Base-by-base conservation (phyloP, 345 rosid species). In the Salix viminalis region DNA sequence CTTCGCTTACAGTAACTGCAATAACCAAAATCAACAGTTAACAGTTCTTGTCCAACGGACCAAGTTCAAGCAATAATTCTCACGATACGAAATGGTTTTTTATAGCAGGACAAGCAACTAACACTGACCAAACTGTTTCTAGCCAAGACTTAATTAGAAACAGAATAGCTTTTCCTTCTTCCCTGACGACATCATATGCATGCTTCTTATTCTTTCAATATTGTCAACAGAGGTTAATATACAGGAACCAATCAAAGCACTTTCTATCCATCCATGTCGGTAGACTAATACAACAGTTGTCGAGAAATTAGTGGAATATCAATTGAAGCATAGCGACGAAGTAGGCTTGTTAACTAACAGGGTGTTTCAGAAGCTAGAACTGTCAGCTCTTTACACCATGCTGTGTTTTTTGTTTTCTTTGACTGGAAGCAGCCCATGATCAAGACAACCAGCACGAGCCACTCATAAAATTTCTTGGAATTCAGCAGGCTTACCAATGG, bases 1-100 rank as follows among this genome's bases (percentile, higher is more conserved):
- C 97, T 87, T 95, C 97, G 67, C 75, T 84, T 44, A 89, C 87
- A 0, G 92, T 89, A 81, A 95, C 99, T 95, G 87, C 85, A 84
- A 75, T 54, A 30, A 73, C 18, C 65, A 75, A 52, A 46, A 2
- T 37, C 58, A 65, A 66, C 60, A 70, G 54, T 24, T 6, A 18
- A 21, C 0, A 69, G 44, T 41, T 58, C 44, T 18, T 8, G 50
- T 23, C 23, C 12, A 30, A 1, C 14, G 50, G 1, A 46, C 1
- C 5, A 46, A 3, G 16, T 44, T 44, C 50, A 44, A 13, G 50
- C 4, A 13, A 13, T 44, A 2, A 41, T 41, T 41, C 3, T 41
- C n/a, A 24, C 3, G 48, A 44, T 2, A 16, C 7, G 14, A 11
- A 3, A 60, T 37, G 42, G 39, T 23, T 21, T 4, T 16, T 16